A percentile compares a stretch with the other conserved stretches of the same genome.
Conservation (phyloP, 768 basidiomycete genomes). For the Phylloporus sp. region DNA sequence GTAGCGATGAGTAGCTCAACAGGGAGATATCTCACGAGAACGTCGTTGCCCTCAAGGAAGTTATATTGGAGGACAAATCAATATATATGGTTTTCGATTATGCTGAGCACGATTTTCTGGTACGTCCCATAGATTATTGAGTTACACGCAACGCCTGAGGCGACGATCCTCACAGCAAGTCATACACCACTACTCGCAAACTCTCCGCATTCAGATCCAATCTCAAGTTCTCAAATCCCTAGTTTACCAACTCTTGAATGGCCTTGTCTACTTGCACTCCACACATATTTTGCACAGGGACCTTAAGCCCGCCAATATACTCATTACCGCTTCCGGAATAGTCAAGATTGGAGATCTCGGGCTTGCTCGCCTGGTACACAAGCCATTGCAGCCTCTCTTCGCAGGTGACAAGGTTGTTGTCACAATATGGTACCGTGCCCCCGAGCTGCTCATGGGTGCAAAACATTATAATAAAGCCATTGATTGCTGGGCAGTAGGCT, state of each 20-base stretch:
- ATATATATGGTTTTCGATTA: conserved; percentile 99
- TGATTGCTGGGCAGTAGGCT: conserved; percentile 97
- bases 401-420: conserved; percentile 98
- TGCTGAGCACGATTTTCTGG: conserved; percentile 97
- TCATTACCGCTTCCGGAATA: conserved; percentile 81
- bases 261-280: conserved; percentile 91
- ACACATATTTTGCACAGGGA: conserved; percentile 96
- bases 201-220: conserved; percentile 72
- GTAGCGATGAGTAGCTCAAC: conserved; percentile 56
- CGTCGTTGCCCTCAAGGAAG: conserved; percentile 86
- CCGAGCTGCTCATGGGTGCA: conserved; percentile 92
- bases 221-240: conserved; percentile 85
- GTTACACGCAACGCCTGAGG: not conserved
- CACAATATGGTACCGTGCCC: conserved; percentile 99
- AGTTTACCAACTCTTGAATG: conserved; percentile 91
- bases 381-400: conserved; percentile 88
- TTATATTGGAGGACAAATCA: conserved; percentile 95
- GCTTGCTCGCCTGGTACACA: conserved; percentile 85
- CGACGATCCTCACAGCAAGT: conserved; percentile 66
- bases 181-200: conserved; percentile 96
- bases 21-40: conserved; percentile 90
- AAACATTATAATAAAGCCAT: conserved; percentile 97
- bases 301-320: conserved; percentile 97
- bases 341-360: conserved; percentile 99
- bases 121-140: conserved; percentile 35